Evolutionary conservation across 441 rosid species (phyloP).

Genomic region (Corymbia citriodora): DNA sequence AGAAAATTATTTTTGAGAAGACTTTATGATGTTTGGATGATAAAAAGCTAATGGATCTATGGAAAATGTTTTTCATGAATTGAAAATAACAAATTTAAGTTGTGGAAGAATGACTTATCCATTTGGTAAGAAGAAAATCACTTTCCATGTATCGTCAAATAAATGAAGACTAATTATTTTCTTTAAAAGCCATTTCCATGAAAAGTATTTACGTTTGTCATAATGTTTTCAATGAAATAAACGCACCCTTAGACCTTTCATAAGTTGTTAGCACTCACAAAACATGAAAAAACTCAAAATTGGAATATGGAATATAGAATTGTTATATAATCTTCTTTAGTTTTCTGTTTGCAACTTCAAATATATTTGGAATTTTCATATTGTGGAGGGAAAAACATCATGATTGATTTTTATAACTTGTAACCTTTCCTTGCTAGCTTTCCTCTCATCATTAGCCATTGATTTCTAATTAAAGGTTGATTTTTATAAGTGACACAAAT

Average conservation of each 20-base stretch:
- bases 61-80: accelerated
- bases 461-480: too few relatives aligned
- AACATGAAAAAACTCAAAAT: not conserved
- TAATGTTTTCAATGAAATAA: too few relatives aligned
- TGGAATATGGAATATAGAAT: not conserved
- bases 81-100: not conserved
- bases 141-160: not conserved
- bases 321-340: not conserved
- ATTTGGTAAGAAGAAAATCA: not conserved
- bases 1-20: too few relatives aligned
- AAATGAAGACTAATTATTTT: too few relatives aligned
- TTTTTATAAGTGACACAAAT: too few relatives aligned
- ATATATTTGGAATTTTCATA: not conserved
- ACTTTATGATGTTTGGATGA: too few relatives aligned
- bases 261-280: not conserved
- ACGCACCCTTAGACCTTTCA: not conserved
- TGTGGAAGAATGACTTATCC: too few relatives aligned
- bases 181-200: not conserved
- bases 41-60: accelerated
- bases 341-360: not conserved
- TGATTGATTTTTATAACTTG: not conserved
- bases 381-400: not conserved
- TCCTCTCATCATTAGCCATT: not conserved
- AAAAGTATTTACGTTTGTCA: accelerated
- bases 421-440: not conserved